phyloP scores from a whole-genome alignment of 169 alveolate species.

The Pseudocohnilembus persalinus region DNA sequence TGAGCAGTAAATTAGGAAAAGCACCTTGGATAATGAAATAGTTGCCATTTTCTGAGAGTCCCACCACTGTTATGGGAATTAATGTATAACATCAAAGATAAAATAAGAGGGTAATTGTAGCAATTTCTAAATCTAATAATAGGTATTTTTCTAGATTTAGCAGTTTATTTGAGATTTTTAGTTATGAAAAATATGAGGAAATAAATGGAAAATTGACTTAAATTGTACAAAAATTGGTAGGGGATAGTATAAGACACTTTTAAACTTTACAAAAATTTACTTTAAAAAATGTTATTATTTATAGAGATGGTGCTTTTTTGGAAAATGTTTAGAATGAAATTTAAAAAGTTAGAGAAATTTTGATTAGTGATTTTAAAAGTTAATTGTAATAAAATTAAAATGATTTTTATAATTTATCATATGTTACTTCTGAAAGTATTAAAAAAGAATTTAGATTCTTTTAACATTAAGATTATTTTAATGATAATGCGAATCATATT shows the following conservation, averaged over 20 bases:
- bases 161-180: no score
- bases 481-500: neutral
- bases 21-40: neutral
- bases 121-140: neutral
- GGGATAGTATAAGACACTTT: neutral
- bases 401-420: neutral
- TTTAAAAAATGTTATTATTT: no score
- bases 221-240: neutral
- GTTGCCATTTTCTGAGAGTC: neutral
- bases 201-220: no score
- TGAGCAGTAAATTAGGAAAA: neutral
- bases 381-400: no score
- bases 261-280: neutral
- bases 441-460: neutral
- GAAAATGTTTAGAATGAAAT: neutral
- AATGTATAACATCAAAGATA: neutral
- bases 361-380: no score
- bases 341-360: no score
- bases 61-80: neutral
- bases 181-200: neutral
- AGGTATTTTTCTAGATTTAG: neutral
- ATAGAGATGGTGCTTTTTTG: neutral
- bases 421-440: neutral
- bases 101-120: neutral
- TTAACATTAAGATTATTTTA: no score